These are phyloP conservation scores for Alectoria sarmentosa DNA, from an alignment of 495 filamentous ascomycete genomes.

Conservation along the genomic window DNA sequence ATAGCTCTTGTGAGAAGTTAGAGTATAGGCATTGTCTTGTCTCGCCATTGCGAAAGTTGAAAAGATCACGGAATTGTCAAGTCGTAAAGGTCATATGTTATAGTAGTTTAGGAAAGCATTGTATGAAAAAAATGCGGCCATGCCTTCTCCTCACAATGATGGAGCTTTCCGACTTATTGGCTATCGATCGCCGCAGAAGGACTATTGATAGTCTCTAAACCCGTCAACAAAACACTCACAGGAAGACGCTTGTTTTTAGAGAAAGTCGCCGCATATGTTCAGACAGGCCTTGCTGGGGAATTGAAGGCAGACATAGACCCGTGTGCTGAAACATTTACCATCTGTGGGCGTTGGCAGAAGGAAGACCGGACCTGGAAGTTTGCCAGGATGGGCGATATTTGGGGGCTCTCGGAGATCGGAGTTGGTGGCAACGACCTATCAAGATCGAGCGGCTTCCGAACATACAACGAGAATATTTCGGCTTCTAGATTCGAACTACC, in stretches of 20 bases:
- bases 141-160: not conserved
- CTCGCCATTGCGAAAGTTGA: too few species aligned
- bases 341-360: not conserved
- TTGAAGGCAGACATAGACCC: not conserved
- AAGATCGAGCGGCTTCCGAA: constrained; percentile 5
- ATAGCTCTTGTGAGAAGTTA: too few species aligned
- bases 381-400: constrained; percentile 10
- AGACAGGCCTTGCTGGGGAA: not conserved
- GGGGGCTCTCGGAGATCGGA: constrained; percentile 17
- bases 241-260: not conserved
- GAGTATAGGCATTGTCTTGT: too few species aligned
- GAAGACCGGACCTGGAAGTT: not conserved
- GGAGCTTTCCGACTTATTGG: not conserved
- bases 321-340: not conserved
- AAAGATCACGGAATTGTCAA: too few species aligned
- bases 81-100: too few species aligned
- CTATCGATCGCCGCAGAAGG: not conserved
- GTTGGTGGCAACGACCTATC: constrained; percentile 16
- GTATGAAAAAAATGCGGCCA: too few species aligned
- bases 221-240: not conserved
- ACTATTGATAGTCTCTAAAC: not conserved
- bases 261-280: not conserved
- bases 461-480: not conserved
- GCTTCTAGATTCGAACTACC: not conserved
- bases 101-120: too few species aligned